phyloP scores from a whole-genome alignment of 345 rosid species.

The Pistacia atlantica region DNA sequence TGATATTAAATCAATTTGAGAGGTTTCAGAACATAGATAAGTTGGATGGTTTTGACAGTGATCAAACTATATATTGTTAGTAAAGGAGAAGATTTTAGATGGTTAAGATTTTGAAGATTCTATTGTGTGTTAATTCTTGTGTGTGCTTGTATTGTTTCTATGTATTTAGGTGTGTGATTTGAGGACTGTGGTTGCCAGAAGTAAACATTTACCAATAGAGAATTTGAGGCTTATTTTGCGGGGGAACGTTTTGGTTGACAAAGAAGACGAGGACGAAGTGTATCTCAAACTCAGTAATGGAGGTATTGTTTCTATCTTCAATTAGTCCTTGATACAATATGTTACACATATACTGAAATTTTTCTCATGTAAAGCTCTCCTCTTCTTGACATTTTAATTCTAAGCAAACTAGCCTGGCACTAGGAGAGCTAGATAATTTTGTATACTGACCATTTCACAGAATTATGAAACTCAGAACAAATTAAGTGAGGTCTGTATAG shows the following conservation, averaged over 20 bases:
- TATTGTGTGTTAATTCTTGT: background rate
- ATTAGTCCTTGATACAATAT: background rate
- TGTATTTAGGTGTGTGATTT: constrained; percentile 60
- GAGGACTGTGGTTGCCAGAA: constrained; percentile 59
- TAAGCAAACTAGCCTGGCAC: background rate
- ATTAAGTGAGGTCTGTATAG: background rate
- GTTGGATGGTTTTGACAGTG: background rate
- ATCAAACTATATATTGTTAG: too few relatives aligned
- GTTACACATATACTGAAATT: background rate
- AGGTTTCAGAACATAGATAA: background rate
- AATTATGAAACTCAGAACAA: background rate
- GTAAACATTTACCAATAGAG: constrained; percentile 47
- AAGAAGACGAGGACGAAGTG: constrained; percentile 59
- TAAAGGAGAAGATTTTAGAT: background rate
- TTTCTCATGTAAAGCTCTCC: background rate
- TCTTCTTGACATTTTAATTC: background rate
- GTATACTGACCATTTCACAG: background rate
- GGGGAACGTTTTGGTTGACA: constrained; percentile 64
- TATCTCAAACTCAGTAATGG: constrained; percentile 47
- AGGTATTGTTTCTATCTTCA: constrained; percentile 38
- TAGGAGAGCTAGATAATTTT: background rate
- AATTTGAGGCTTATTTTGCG: constrained; percentile 70
- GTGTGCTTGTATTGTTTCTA: constrained; percentile 16
- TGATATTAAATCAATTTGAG: background rate
- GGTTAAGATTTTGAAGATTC: background rate